These are phyloP conservation scores for Datura wrightii DNA, from an alignment of 257 asterid genomes.

Conservation along the genomic window DNA sequence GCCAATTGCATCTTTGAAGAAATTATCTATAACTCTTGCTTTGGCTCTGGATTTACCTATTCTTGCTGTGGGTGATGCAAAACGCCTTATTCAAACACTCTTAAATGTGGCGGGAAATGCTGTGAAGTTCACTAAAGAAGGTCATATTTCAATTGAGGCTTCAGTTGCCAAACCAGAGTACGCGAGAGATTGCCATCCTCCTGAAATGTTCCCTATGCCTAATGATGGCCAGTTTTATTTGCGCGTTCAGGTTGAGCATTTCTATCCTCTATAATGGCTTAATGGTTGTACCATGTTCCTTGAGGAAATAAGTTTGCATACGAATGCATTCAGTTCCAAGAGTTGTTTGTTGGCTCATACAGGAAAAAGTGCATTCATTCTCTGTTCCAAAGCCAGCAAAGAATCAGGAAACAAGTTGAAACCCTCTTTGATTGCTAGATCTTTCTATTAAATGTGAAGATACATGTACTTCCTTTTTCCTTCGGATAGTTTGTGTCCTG, in stretches of 20 bases:
- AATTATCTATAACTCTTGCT: conserved; percentile 55
- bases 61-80: conserved; percentile 66
- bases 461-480: not conserved
- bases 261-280: conserved; percentile 22
- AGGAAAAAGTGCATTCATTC: not conserved
- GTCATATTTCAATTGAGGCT: conserved; percentile 58
- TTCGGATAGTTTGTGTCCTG: not conserved
- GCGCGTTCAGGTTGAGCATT: conserved; percentile 59
- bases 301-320: not conserved
- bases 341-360: not conserved
- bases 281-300: conserved; percentile 4
- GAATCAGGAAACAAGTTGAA: conserved; percentile 1
- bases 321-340: conserved; percentile 15
- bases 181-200: conserved; percentile 53
- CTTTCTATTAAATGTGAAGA: not conserved
- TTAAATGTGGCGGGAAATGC: conserved; percentile 68
- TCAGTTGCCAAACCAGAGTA: conserved; percentile 63
- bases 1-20: conserved; percentile 74
- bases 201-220: conserved; percentile 48
- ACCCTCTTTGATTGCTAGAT: not conserved
- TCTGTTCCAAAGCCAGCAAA: not conserved
- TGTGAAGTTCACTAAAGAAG: conserved; percentile 74
- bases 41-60: conserved; percentile 61
- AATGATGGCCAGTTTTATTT: conserved; percentile 61
- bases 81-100: conserved; percentile 65